These are phyloP conservation scores for Metarhizium guizhouense DNA, from an alignment of 2,329 filamentous ascomycete genomes.

Conservation along the genomic window DNA sequence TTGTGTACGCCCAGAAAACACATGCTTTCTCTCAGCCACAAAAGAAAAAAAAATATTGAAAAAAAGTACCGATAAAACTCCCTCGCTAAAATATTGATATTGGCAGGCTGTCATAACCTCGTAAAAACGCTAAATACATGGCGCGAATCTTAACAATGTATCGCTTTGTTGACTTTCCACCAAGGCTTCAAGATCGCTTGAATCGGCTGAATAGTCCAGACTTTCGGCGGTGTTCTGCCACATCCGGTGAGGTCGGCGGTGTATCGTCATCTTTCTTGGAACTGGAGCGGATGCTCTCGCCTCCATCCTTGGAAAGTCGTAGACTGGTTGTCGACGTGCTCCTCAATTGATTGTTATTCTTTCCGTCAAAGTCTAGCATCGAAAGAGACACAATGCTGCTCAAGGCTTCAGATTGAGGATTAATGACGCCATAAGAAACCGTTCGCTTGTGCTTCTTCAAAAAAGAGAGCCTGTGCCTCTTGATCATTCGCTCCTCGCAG, in stretches of 20 bases:
- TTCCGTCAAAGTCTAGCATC: constrained; percentile 15
- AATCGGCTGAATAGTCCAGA: constrained; percentile 12
- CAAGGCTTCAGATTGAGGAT: constrained; percentile 23
- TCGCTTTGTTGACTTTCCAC: not conserved
- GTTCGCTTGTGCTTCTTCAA: constrained; percentile 37
- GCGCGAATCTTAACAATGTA: not conserved
- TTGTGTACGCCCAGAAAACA: not conserved
- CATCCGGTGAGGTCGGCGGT: constrained; percentile 26
- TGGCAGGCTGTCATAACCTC: constrained; percentile 10
- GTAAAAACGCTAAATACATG: not conserved
- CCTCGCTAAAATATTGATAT: constrained; percentile 11
- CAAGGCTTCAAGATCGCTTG: constrained; percentile 4
- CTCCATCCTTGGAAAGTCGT: constrained; percentile 26
- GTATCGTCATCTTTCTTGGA: constrained; percentile 20
- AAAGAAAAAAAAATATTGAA: not conserved
- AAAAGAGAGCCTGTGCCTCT: constrained; percentile 37
- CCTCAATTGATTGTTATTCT: constrained; percentile 12
- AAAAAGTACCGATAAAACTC: constrained; percentile 8
- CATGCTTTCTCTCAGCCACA: not conserved
- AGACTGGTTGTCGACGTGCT: constrained; percentile 20
- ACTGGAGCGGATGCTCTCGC: constrained; percentile 26
- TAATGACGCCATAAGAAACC: constrained; percentile 36
- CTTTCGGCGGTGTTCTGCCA: constrained; percentile 18
- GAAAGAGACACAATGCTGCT: constrained; percentile 25
- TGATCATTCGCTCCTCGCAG: constrained; percentile 30